These are phyloP conservation scores for slime mould (Dictyostelium discoideum) DNA, from an alignment of 78 protist genomes.

Conservation along the genomic window DNA sequence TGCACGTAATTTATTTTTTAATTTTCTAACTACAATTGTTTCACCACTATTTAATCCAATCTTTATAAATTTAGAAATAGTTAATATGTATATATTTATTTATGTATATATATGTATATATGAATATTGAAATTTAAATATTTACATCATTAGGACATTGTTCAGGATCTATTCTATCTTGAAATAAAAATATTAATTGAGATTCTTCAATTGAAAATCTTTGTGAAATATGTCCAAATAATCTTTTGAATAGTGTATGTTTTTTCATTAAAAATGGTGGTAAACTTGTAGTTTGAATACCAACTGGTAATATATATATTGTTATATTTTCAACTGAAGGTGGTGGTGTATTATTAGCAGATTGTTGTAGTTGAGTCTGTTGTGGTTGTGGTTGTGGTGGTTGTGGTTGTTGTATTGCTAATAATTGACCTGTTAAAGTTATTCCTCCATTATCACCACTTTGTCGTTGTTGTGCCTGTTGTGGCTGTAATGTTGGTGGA, in stretches of 20 bases:
- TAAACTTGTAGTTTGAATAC: slow-evolving; percentile 12
- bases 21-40: slow-evolving; percentile 43
- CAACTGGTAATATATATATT: slow-evolving; percentile 13
- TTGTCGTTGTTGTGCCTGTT: not conserved
- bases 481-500: not conserved
- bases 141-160: slow-evolving; percentile 56
- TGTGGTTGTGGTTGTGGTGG: not conserved
- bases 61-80: not conserved
- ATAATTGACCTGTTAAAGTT: not conserved
- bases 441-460: not conserved
- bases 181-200: slow-evolving; percentile 48
- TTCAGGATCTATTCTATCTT: slow-evolving; percentile 34
- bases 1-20: not conserved
- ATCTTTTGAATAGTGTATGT: slow-evolving; percentile 62
- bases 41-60: slow-evolving; percentile 57
- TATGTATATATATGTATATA: not conserved
- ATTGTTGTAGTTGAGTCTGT: not conserved
- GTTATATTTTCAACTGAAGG: slow-evolving; percentile 32
- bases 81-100: not conserved
- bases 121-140: not conserved
- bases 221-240: slow-evolving; percentile 59
- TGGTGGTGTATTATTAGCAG: not conserved
- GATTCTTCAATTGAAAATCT: slow-evolving; percentile 54
- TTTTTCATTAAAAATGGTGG: slow-evolving; percentile 74
- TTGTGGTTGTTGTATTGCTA: not conserved